These are phyloP conservation scores for Alternaria sp. DNA, from an alignment of 2,329 filamentous ascomycete genomes.

Conservation along the genomic window DNA sequence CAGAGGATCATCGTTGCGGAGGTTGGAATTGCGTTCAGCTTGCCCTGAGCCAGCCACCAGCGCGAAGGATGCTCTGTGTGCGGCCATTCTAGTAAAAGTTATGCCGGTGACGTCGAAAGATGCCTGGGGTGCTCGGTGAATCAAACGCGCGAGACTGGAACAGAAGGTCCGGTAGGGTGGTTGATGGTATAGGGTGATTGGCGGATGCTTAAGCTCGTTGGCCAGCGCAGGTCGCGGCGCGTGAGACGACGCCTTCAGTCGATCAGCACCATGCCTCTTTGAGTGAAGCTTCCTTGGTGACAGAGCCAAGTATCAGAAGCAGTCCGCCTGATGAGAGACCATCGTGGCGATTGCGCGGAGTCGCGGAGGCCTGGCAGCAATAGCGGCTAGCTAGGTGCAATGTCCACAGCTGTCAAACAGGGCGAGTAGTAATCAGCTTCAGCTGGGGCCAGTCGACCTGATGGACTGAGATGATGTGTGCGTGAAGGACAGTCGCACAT, in stretches of 20 bases:
- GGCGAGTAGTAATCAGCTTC: conserved; percentile 8
- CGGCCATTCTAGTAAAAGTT: conserved; percentile 4
- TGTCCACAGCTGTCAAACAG: conserved; percentile 1
- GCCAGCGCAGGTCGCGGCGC: conserved; percentile 19
- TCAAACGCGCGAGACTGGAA: conserved; percentile 8
- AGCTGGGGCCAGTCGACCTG: not conserved
- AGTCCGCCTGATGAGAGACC: conserved; percentile 14
- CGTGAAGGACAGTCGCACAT: conserved; percentile 7
- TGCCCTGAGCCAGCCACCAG: conserved; percentile 29
- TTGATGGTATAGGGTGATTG: conserved; percentile 30
- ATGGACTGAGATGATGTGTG: not conserved
- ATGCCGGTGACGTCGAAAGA: conserved; percentile 6
- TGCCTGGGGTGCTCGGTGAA: conserved; percentile 15
- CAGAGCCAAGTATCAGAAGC: conserved; percentile 28
- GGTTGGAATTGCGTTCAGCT: conserved; percentile 27
- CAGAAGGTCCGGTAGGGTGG: conserved; percentile 33
- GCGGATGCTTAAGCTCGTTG: conserved; percentile 30
- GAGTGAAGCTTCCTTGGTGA: conserved; percentile 20
- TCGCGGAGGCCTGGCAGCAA: conserved; percentile 2
- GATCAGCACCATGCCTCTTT: conserved; percentile 31
- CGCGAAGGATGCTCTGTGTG: conserved; percentile 18
- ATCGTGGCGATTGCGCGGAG: conserved; percentile 15
- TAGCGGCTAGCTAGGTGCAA: conserved; percentile 3
- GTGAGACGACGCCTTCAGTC: conserved; percentile 25
- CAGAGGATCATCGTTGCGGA: conserved; percentile 17